Base-by-base conservation (phyloP, 306 rosid genomes). In the Coriaria nepalensis region DNA sequence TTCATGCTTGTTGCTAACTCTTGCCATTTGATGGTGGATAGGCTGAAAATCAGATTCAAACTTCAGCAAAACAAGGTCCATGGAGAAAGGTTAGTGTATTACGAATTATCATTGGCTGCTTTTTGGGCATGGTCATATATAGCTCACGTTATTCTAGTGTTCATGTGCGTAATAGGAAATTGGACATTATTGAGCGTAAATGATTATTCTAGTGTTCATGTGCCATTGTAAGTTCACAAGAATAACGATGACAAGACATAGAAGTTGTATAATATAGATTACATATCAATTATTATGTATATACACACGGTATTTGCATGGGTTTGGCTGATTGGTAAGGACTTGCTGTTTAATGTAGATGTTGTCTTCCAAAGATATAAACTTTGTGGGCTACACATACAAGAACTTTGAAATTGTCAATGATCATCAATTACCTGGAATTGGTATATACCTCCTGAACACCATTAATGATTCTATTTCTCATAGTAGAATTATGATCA, bases 351-450 rank as follows among this genome's bases (percentile, higher is more conserved):
- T 59, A 47, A 48, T 79, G 79, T 82, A 92, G 98, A 92, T 92
- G 98, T 68, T 92, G 60, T 78, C 96, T 13, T 85, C 96, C 33
- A 86, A 82, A 66, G 98, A 92, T 60, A 68, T 82, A 45, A 92
- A 92, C 80, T 92, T 92, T 36, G 98, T 86, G 48, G 98, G 98
- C 6, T 90, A 90, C 73, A 90, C 98, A 3, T 90, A 79, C 60
- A 90, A 92, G 75, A 92, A 92, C 81, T 80, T 63, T 2, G 96
- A 92, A 68, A 86, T 92, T 40, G 83, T 92, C 65, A 83, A 92
- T 43, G 94, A 85, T 61, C 71, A 77, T 63, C 94, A 92, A 59
- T 65, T 92, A 49, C 83, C 81, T 49, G 98, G 94, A 69, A 85
- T 92, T 9, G 96, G 98, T 92, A 69, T 32, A 48, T 64, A 46